A percentile compares a stretch with the other conserved stretches of the same genome.
Conservation (phyloP, 305 asterid species). For the Plantago rigida region DNA sequence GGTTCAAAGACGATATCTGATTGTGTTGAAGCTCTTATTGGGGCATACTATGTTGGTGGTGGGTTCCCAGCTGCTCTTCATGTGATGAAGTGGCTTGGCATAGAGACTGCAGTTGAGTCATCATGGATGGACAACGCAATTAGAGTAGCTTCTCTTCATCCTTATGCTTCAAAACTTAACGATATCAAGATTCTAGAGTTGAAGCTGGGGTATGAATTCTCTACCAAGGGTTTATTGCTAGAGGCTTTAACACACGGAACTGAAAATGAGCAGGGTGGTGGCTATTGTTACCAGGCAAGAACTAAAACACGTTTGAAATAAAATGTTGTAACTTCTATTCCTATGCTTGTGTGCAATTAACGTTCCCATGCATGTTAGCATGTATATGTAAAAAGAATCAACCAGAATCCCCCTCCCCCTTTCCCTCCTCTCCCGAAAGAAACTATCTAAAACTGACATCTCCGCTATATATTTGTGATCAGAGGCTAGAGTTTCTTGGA, state of each 20-base stretch:
- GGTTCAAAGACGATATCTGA: conserved; percentile 81
- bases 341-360: background rate
- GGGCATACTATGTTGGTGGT: conserved; percentile 80
- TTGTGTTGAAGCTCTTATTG: conserved; percentile 87
- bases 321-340: background rate
- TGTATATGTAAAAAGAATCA: too few relatives aligned
- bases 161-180: conserved; percentile 46
- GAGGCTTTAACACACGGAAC: conserved; percentile 85
- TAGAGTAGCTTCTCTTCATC: conserved; percentile 52
- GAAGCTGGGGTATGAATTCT: conserved; percentile 60
- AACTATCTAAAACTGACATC: background rate
- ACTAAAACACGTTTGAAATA: background rate
- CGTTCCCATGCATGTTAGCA: too few relatives aligned
- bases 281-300: conserved; percentile 58
- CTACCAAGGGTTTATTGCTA: conserved; percentile 65
- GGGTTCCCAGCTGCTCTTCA: conserved; percentile 63
- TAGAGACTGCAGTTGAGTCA: conserved; percentile 47
- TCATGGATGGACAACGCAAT: conserved; percentile 54
- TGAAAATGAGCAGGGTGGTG: conserved; percentile 34
- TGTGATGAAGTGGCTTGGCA: conserved; percentile 84
- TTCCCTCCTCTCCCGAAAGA: too few relatives aligned
- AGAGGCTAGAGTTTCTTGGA: conserved; percentile 98
- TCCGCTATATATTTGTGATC: conserved; percentile 12
- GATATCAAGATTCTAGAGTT: conserved; percentile 50
- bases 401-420: too few relatives aligned